Percentiles rank a stretch among this genome's conserved stretches.
These are phyloP conservation scores for Ceratocystis cacaofunesta DNA, from an alignment of 2,329 filamentous ascomycete species.

Conservation along the genomic window DNA sequence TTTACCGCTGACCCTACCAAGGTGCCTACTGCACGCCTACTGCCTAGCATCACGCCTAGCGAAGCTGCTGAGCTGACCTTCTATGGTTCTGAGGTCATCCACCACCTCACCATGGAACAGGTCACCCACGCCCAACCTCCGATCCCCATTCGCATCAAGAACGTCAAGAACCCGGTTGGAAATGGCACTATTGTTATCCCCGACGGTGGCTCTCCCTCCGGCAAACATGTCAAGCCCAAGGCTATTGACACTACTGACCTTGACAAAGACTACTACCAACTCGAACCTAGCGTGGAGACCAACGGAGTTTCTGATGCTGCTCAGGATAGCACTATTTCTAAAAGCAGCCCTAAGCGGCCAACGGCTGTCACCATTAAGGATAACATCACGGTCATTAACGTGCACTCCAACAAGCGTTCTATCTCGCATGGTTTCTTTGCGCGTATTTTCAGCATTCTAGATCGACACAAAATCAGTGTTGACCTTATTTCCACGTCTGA, in stretches of 20 bases:
- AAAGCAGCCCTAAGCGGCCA: conserved; percentile 55
- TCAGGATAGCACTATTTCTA: conserved; percentile 23
- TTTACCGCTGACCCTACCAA: conserved; percentile 75
- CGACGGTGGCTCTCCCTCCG: conserved; percentile 42
- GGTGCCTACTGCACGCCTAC: conserved; percentile 82
- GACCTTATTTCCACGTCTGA: conserved; percentile 94
- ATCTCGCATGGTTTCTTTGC: conserved; percentile 94
- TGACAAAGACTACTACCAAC: not conserved
- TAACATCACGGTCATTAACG: conserved; percentile 91
- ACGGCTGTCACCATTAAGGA: conserved; percentile 95
- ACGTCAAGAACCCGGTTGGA: conserved; percentile 72
- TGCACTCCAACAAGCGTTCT: conserved; percentile 93
- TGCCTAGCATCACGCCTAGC: conserved; percentile 76
- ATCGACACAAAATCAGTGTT: conserved; percentile 74
- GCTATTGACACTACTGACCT: conserved; percentile 25
- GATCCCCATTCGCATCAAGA: conserved; percentile 81
- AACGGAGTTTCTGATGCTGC: not conserved
- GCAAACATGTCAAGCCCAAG: conserved; percentile 31
- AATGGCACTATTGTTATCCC: conserved; percentile 73
- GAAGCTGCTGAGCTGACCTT: conserved; percentile 94
- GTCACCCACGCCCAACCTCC: conserved; percentile 64
- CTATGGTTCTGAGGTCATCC: conserved; percentile 91
- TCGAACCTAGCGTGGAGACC: not conserved
- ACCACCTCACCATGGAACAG: conserved; percentile 98
- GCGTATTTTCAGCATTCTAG: conserved; percentile 80